These are phyloP conservation scores for Chlorella sp. DNA, from an alignment of 139 green algal species.

Conservation along the genomic window DNA sequence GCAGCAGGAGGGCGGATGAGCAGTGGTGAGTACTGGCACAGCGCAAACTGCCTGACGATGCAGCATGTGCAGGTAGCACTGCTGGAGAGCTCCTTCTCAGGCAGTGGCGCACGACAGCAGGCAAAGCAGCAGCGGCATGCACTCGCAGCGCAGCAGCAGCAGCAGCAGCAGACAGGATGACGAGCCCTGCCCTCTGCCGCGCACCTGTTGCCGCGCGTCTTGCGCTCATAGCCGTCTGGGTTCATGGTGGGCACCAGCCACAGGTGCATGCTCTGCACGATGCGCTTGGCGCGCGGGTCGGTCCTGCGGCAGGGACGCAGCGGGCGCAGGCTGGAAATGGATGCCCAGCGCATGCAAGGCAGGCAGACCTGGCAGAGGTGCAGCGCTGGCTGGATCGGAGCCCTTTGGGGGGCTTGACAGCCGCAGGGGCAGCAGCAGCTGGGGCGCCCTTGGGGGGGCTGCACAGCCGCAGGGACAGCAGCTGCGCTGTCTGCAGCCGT, in stretches of 20 bases:
- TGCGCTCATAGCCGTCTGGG: constrained; percentile 86
- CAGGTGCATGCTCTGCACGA: constrained; percentile 73
- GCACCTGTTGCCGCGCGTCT: constrained; percentile 63
- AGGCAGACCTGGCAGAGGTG: too few species aligned
- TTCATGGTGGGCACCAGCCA: constrained; percentile 85
- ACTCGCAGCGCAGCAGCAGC: background rate
- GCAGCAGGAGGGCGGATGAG: background rate
- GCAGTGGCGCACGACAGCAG: background rate
- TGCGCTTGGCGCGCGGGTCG: constrained; percentile 30
- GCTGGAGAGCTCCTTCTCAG: too few species aligned
- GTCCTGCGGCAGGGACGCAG: background rate
- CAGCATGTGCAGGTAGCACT: background rate
- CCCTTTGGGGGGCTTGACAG: too few species aligned
- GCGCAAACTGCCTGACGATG: background rate
- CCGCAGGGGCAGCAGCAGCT: too few species aligned
- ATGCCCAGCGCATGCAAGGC: too few species aligned
- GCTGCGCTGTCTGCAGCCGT: too few species aligned
- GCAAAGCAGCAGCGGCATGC: background rate
- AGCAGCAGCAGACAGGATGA: background rate
- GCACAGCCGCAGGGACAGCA: too few species aligned
- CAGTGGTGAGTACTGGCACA: background rate
- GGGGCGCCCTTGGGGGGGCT: too few species aligned
- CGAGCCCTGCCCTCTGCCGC: background rate
- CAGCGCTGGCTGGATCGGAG: too few species aligned
- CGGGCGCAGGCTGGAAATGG: too few species aligned